Base-by-base conservation (phyloP, 2,329 filamentous ascomycete species). In the Colletotrichum tofieldiae region DNA sequence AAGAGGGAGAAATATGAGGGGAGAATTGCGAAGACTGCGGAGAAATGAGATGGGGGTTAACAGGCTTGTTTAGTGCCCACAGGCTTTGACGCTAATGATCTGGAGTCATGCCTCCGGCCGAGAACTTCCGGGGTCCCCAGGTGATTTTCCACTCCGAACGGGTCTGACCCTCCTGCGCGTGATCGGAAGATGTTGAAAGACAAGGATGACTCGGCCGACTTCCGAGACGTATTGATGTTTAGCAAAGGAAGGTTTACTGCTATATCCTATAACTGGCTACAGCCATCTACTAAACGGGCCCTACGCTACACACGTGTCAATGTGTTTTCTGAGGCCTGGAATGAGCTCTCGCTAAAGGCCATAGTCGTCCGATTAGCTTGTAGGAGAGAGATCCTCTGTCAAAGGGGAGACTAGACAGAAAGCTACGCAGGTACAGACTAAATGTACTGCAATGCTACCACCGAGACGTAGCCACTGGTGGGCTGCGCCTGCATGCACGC, bases 21-120 rank as follows among this genome's bases (percentile, higher is more conserved):
- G 68, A 71, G 64, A 71, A 71, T 67, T 39, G n/a, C n/a, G 49
- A 62, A 58, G 37, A 62, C 60, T 61, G 71, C 71, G 71, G 71
- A 73, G 71, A 71, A 73, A 70, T 63, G 41, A 32, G 18, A 59
- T 23, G 63, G 62, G 41, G 32, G 11, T 37, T n/a, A 51, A 41
- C 32, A 32, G 49, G 54, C 29, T 49, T 63, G 32, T 39, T 51
- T 52, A 62, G 65, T 62, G 37, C 29, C 37, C n/a, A 23, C 37
- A 26, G 55, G 18, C 35, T 39, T 37, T 12, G n/a, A 43, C 55
- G 55, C 55, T 58, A 58, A 20, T 58, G n/a, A 51, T 51, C 47
- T 51, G 14, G 12, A 20, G 52, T 55, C 14, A 20, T 58, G 14
- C 32, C 65, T 18, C 65, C 29, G n/a, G 49, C 58, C 67, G 55